Percentiles rank a stretch among this genome's conserved stretches.
Evolutionary conservation across 2,329 filamentous ascomycete genomes (phyloP).

Genomic region (Metarhizium sp.): DNA sequence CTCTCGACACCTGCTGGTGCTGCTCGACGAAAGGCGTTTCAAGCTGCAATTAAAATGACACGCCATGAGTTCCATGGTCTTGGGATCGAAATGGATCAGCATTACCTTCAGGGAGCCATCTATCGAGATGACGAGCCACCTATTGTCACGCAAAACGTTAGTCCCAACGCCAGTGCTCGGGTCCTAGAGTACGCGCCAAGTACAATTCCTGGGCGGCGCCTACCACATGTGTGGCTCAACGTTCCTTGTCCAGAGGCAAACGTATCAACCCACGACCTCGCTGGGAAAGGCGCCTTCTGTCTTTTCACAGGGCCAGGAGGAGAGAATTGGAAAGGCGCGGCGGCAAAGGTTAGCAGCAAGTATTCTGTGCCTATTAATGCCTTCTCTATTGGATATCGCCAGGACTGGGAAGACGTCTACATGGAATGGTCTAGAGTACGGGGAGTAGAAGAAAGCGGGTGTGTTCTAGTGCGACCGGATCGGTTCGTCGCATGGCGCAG

Average conservation of each 20-base stretch:
- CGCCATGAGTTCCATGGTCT: conserved; percentile 42
- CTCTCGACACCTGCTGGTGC: too few species aligned
- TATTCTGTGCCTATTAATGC: conserved; percentile 37
- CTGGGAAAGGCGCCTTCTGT: conserved; percentile 43
- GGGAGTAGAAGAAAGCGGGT: conserved; percentile 48
- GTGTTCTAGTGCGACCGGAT: conserved; percentile 49
- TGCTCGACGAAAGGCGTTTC: too few species aligned
- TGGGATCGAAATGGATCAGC: conserved; percentile 51
- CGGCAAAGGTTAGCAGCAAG: conserved; percentile 22
- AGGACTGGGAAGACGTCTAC: conserved; percentile 54
- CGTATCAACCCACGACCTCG: conserved; percentile 50
- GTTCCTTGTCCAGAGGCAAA: conserved; percentile 30
- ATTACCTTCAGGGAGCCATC: conserved; percentile 36
- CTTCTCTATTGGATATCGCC: conserved; percentile 45
- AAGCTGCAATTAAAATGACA: too few species aligned
- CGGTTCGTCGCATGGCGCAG: conserved; percentile 43
- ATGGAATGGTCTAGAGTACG: conserved; percentile 46
- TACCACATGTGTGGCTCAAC: conserved; percentile 57
- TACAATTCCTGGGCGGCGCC: conserved; percentile 49
- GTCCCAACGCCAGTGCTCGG: conserved; percentile 29
- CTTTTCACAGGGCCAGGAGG: conserved; percentile 48
- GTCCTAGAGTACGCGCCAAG: conserved; percentile 27
- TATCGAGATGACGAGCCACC: conserved; percentile 32
- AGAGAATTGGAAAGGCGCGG: conserved; percentile 42
- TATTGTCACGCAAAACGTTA: conserved; percentile 1